These are phyloP conservation scores for Geranomyces variabilis DNA, from an alignment of 192 early-diverging fungal species.

Conservation along the genomic window DNA sequence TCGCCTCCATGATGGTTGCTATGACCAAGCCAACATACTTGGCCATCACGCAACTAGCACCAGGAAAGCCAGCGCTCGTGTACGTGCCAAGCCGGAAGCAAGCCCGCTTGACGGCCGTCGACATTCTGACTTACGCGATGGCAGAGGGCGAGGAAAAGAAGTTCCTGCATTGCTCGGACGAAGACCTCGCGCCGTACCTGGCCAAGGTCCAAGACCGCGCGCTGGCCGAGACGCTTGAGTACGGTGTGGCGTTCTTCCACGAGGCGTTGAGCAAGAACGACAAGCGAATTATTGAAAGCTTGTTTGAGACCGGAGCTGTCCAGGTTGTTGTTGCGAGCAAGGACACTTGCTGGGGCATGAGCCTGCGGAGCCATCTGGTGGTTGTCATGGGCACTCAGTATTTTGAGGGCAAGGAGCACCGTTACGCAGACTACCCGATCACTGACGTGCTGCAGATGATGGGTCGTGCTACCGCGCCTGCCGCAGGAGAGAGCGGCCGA, in stretches of 20 bases:
- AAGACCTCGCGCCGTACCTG: conserved; percentile 64
- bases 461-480: conserved; percentile 82
- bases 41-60: conserved; percentile 68
- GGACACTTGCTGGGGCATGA: conserved; percentile 92
- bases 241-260: conserved; percentile 91
- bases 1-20: conserved; percentile 93
- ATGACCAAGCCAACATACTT: conserved; percentile 86
- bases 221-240: conserved; percentile 68
- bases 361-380: conserved; percentile 80
- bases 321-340: conserved; percentile 89
- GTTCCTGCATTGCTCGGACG: conserved; percentile 72
- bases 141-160: conserved; percentile 75
- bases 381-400: conserved; percentile 97
- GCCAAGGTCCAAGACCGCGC: conserved; percentile 73
- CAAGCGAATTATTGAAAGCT: conserved; percentile 66
- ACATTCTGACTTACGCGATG: conserved; percentile 78
- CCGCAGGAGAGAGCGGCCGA: conserved; percentile 57
- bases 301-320: conserved; percentile 78
- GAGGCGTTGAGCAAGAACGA: conserved; percentile 83
- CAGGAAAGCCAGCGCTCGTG: conserved; percentile 73
- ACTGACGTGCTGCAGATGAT: conserved; percentile 99
- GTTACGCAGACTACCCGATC: conserved; percentile 93
- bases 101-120: conserved; percentile 82
- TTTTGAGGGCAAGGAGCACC: conserved; percentile 91
- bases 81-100: conserved; percentile 93